phyloP scores from a whole-genome alignment of 2,329 filamentous ascomycete genomes.

The Fusarium lyarnte region DNA sequence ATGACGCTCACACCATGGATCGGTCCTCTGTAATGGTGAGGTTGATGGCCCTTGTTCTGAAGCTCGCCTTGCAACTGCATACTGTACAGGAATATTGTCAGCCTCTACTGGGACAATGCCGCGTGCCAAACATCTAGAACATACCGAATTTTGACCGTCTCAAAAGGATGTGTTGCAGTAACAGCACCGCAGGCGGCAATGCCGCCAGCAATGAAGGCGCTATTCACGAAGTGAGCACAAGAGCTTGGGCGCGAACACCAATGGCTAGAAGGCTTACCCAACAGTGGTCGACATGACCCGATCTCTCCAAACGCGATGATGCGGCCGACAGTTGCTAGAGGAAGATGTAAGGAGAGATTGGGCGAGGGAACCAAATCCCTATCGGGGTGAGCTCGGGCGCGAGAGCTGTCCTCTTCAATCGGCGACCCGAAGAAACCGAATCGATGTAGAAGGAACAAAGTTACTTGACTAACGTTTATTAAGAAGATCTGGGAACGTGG shows the following conservation, averaged over 20 bases:
- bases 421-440: background rate
- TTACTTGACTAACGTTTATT: constrained; percentile 10
- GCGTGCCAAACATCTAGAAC: constrained; percentile 38
- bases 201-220: constrained; percentile 94
- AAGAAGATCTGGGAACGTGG: constrained; percentile 21
- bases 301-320: constrained; percentile 38
- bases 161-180: constrained; percentile 96
- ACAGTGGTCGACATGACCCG: constrained; percentile 42
- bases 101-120: background rate
- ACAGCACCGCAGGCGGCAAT: constrained; percentile 97
- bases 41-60: constrained; percentile 84
- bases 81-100: constrained; percentile 53
- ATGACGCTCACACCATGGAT: constrained; percentile 93
- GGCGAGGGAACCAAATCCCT: constrained; percentile 12
- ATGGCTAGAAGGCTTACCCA: constrained; percentile 47
- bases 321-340: constrained; percentile 4
- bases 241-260: background rate
- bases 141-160: constrained; percentile 98
- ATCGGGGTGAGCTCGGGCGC: constrained; percentile 36
- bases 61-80: constrained; percentile 97
- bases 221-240: constrained; percentile 43
- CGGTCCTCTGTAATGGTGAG: constrained; percentile 89
- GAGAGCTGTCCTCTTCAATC: constrained; percentile 22
- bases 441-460: background rate
- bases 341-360: background rate